Conservation (phyloP, 31 red algal species). For the Asparagopsis taxiformis region DNA sequence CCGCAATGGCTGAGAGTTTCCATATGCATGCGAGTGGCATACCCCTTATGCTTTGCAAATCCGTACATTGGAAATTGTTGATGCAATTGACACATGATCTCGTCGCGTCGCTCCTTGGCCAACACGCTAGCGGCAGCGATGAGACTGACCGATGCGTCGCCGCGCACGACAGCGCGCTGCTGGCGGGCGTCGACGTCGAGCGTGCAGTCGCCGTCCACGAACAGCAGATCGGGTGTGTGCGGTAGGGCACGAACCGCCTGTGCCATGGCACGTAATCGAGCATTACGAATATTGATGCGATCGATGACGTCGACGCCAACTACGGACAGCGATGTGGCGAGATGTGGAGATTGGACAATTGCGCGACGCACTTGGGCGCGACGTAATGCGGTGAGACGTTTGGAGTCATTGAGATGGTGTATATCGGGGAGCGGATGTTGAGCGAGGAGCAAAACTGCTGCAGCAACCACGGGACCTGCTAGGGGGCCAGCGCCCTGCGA, state of each 20-base stretch:
- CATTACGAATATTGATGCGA: slow-evolving; percentile 34
- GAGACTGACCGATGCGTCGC: neutral
- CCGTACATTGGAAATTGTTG: slow-evolving; percentile 55
- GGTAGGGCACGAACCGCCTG: neutral
- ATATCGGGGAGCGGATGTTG: neutral
- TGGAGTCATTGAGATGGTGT: slow-evolving; percentile 30
- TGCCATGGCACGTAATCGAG: slow-evolving; percentile 17
- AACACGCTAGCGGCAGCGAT: slow-evolving; percentile 56
- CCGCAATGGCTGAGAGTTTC: slow-evolving; percentile 29
- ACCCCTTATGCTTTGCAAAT: slow-evolving; percentile 65
- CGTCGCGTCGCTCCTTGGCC: slow-evolving; percentile 63
- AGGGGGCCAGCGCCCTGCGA: slow-evolving; percentile 20
- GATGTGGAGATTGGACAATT: neutral
- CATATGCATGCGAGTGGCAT: slow-evolving; percentile 38
- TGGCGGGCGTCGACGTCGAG: neutral
- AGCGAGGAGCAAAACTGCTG: neutral
- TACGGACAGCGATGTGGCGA: neutral
- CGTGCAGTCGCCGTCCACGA: slow-evolving; percentile 22
- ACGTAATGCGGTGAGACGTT: slow-evolving; percentile 10
- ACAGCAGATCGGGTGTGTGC: neutral
- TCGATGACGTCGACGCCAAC: slow-evolving; percentile 1
- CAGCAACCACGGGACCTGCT: slow-evolving; percentile 31
- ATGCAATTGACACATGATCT: slow-evolving; percentile 37
- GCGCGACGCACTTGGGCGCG: neutral
- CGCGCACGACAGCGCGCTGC: slow-evolving; percentile 6